Conservation (phyloP, 2,329 filamentous ascomycete genomes). For the Fusarium lateritium region DNA sequence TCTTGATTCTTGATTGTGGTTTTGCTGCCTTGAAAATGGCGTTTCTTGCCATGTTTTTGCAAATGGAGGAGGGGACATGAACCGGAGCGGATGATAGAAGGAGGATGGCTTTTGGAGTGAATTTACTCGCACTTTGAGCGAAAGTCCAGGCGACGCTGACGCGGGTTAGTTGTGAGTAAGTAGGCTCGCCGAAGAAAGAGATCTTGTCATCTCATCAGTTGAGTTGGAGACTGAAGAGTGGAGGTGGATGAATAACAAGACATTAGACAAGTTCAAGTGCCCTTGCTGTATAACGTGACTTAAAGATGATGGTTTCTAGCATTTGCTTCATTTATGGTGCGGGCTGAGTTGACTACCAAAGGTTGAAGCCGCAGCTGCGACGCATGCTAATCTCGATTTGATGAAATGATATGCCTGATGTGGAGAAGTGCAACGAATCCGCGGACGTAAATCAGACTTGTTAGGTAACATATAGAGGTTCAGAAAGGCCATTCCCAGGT, state of each 20-base stretch:
- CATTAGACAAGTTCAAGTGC: constrained; percentile 7
- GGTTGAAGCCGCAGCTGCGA: background rate
- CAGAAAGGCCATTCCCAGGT: background rate
- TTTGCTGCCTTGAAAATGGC: constrained; percentile 21
- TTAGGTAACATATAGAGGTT: constrained; percentile 1
- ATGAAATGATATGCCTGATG: background rate
- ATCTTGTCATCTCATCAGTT: constrained; percentile 28
- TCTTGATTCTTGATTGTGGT: constrained; percentile 21
- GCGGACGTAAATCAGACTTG: background rate
- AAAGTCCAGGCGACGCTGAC: constrained; percentile 10
- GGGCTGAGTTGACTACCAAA: background rate
- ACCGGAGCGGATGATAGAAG: constrained; percentile 33
- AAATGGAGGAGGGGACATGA: constrained; percentile 4
- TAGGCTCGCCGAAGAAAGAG: constrained; percentile 29
- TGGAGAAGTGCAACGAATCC: background rate
- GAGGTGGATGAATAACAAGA: constrained; percentile 47
- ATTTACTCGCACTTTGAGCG: constrained; percentile 18
- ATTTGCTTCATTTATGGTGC: background rate
- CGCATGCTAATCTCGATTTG: background rate
- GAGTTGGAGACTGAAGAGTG: constrained; percentile 39
- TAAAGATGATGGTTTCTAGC: background rate
- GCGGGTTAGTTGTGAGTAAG: constrained; percentile 5
- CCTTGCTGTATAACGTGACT: too few species aligned
- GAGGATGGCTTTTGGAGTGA: constrained; percentile 19
- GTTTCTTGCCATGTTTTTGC: constrained; percentile 30